Evolutionary conservation across 2,329 filamentous ascomycete species (phyloP).

Genomic region (Rhynchosporium secalis): DNA sequence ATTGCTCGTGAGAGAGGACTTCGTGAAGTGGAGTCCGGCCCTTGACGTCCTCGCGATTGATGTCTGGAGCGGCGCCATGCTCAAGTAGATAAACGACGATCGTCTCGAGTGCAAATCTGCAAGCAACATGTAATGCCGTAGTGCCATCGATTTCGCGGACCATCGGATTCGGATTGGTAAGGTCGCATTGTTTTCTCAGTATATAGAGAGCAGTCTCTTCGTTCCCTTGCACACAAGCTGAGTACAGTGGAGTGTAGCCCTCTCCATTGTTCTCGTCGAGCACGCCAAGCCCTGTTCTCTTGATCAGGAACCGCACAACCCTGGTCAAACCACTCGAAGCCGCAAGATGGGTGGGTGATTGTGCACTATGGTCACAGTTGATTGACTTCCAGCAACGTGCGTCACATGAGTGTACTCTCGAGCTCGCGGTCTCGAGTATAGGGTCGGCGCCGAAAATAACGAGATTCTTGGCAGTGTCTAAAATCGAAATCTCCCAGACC

Average conservation of each 20-base stretch:
- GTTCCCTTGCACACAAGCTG: slow-evolving; percentile 9
- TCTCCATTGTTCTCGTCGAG: slow-evolving; percentile 2
- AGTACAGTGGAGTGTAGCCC: slow-evolving; percentile 9
- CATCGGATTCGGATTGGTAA: slow-evolving; percentile 1
- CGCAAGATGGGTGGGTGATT: slow-evolving; percentile 8
- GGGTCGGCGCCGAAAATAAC: slow-evolving; percentile 5
- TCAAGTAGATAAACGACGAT: background rate
- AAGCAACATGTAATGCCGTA: slow-evolving; percentile 13
- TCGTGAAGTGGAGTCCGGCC: slow-evolving; percentile 15
- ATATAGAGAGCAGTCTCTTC: background rate
- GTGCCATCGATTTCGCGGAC: background rate
- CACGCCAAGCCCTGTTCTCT: background rate
- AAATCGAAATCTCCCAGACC: background rate
- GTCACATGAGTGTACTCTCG: slow-evolving; percentile 4
- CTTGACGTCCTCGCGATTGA: slow-evolving; percentile 1
- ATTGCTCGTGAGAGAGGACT: slow-evolving; percentile 19
- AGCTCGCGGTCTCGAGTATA: background rate
- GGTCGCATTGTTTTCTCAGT: background rate
- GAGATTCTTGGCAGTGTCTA: background rate
- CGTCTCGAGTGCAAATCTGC: slow-evolving; percentile 5
- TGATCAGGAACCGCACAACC: background rate
- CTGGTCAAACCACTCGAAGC: slow-evolving; percentile 2
- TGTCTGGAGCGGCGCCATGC: background rate
- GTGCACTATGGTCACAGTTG: slow-evolving; percentile 9
- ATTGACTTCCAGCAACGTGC: slow-evolving; percentile 12